Evolutionary conservation across 768 basidiomycete species (phyloP).

Genomic region (Psilocybe cubensis): DNA sequence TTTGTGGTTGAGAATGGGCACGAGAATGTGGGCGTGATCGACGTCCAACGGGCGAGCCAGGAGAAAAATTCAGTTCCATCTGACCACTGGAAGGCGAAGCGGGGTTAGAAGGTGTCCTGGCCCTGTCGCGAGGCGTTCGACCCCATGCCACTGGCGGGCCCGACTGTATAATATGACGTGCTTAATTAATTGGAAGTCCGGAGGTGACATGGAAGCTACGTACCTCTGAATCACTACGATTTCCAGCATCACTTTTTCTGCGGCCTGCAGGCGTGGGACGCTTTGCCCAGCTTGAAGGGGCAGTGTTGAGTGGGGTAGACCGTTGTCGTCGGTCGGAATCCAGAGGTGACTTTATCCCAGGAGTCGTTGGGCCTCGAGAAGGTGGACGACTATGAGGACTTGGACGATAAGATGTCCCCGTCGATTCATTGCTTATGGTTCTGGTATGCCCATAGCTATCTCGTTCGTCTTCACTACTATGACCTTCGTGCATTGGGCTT

Average conservation of each 20-base stretch:
- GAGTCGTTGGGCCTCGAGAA: conserved; percentile 58
- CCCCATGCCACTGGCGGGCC: conserved; percentile 46
- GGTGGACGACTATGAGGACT: conserved; percentile 51
- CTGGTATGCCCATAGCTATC: conserved; percentile 33
- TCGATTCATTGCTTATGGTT: conserved; percentile 62
- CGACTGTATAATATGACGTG: conserved; percentile 8
- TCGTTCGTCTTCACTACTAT: conserved; percentile 41
- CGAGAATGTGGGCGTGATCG: conserved; percentile 72
- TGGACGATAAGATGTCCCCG: conserved; percentile 41
- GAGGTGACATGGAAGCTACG: conserved; percentile 17
- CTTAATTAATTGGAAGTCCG: neutral
- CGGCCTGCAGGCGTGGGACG: conserved; percentile 69
- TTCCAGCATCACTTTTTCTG: conserved; percentile 77
- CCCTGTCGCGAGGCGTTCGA: conserved; percentile 49
- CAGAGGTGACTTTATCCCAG: conserved; percentile 59
- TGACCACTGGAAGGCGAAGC: conserved; percentile 49
- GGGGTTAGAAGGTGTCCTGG: conserved; percentile 76
- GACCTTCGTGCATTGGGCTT: conserved; percentile 41
- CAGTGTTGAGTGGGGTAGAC: conserved; percentile 60
- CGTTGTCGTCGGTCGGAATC: conserved; percentile 74
- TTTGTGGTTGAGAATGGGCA: conserved; percentile 51
- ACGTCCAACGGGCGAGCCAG: conserved; percentile 24
- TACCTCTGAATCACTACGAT: conserved; percentile 79
- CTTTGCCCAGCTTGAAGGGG: conserved; percentile 77
- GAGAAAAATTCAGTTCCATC: conserved; percentile 22